A percentile compares a stretch with the other conserved stretches of the same genome.
Conservation (phyloP, 1,284 basidiomycete species). For the Coriolopsis trogii region DNA sequence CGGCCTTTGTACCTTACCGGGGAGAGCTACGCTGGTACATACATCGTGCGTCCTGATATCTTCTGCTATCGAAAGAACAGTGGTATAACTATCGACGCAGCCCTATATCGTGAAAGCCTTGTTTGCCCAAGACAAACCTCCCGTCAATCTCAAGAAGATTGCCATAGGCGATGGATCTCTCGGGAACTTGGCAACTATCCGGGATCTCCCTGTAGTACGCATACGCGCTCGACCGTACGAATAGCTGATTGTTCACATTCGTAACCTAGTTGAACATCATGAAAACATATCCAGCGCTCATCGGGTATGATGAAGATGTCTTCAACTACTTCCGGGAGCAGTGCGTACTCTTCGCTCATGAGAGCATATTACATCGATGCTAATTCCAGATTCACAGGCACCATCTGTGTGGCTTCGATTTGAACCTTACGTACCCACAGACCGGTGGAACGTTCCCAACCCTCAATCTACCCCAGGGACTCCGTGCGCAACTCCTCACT, state of each 20-base stretch:
- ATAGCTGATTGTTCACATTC: not conserved
- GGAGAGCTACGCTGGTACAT: constrained; percentile 35
- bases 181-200: constrained; percentile 48
- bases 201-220: constrained; percentile 51
- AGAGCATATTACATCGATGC: not conserved
- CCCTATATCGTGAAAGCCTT: constrained; percentile 70
- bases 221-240: not conserved
- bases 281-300: constrained; percentile 71
- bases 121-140: constrained; percentile 58
- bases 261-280: constrained; percentile 49
- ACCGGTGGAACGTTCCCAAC: constrained; percentile 48
- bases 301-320: constrained; percentile 65
- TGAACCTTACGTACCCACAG: constrained; percentile 72
- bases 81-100: constrained; percentile 33
- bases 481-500: not conserved
- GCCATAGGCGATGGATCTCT: constrained; percentile 69
- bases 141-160: constrained; percentile 62
- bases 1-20: constrained; percentile 33
- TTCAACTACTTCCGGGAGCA: constrained; percentile 67
- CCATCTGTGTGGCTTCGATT: constrained; percentile 51
- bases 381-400: constrained; percentile 15
- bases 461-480: constrained; percentile 5
- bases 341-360: constrained; percentile 39
- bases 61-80: not conserved
- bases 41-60: constrained; percentile 37